Evolutionary conservation across 2,329 filamentous ascomycete genomes (phyloP).

Genomic region (Aspergillus ruber): DNA sequence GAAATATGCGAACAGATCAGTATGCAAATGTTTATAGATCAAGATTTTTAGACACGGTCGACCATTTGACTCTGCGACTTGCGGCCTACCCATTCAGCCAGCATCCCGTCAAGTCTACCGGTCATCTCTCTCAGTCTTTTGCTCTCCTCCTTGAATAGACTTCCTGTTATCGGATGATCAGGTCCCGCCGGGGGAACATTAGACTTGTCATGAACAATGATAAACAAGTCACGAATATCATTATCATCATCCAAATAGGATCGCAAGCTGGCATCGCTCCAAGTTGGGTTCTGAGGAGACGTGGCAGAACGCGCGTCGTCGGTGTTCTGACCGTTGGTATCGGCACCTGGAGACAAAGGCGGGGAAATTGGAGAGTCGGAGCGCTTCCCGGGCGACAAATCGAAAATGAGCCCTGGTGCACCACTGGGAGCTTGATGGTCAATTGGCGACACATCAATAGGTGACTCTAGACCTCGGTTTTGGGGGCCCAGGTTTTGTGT

Average conservation of each 20-base stretch:
- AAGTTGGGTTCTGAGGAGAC: slow-evolving; percentile 55
- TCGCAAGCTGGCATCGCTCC: slow-evolving; percentile 80
- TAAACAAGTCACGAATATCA: slow-evolving; percentile 81
- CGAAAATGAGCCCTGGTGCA: slow-evolving; percentile 62
- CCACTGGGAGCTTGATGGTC: slow-evolving; percentile 34
- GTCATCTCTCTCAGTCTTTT: slow-evolving; percentile 81
- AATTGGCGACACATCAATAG: slow-evolving; percentile 58
- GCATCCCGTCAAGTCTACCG: slow-evolving; percentile 79
- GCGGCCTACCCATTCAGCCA: slow-evolving; percentile 67
- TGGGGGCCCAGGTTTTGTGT: slow-evolving; percentile 17
- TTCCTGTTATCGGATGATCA: slow-evolving; percentile 78
- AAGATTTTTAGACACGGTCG: background rate
- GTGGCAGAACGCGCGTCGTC: slow-evolving; percentile 43
- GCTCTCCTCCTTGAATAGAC: slow-evolving; percentile 80
- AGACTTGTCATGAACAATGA: slow-evolving; percentile 88
- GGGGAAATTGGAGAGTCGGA: slow-evolving; percentile 56
- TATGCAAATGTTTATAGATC: background rate
- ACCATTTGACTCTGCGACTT: background rate
- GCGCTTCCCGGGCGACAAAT: slow-evolving; percentile 64
- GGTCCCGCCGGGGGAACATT: slow-evolving; percentile 69
- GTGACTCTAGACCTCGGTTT: slow-evolving; percentile 60
- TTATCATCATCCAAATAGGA: slow-evolving; percentile 86
- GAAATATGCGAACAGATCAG: background rate
- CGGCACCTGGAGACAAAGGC: slow-evolving; percentile 45
- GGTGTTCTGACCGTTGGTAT: slow-evolving; percentile 22